Percentiles rank a stretch among this genome's conserved stretches.
These are phyloP conservation scores for Candida maris DNA, from an alignment of 805 yeast genomes.

Conservation along the genomic window DNA sequence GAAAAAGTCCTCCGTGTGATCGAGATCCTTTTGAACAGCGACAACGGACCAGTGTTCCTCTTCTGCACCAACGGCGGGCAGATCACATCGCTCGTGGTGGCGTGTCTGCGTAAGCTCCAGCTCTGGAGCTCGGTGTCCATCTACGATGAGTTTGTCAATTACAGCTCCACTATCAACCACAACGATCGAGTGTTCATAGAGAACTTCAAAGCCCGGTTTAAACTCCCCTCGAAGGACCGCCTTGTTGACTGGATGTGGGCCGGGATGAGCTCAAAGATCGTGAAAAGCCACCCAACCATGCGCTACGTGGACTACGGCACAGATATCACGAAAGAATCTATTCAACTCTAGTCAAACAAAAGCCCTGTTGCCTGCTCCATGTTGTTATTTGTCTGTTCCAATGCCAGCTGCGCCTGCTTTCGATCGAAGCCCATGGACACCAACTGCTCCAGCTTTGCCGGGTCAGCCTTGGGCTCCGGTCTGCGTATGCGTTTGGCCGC, in stretches of 20 bases:
- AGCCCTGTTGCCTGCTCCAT: slow-evolving; percentile 83
- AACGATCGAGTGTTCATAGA: slow-evolving; percentile 85
- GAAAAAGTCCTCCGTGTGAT: slow-evolving; percentile 57
- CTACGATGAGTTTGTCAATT: slow-evolving; percentile 77
- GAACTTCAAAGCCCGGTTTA: slow-evolving; percentile 63
- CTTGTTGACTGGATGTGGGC: slow-evolving; percentile 65
- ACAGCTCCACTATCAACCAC: slow-evolving; percentile 71
- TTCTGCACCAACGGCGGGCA: slow-evolving; percentile 92
- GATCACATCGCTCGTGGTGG: slow-evolving; percentile 77
- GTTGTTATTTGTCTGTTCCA: slow-evolving; percentile 67
- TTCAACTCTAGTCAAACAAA: slow-evolving; percentile 41
- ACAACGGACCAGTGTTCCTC: slow-evolving; percentile 67
- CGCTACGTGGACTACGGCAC: slow-evolving; percentile 24
- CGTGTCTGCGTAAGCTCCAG: slow-evolving; percentile 77
- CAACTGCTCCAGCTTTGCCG: slow-evolving; percentile 39
- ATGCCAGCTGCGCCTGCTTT: slow-evolving; percentile 59
- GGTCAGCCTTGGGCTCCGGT: slow-evolving; percentile 25
- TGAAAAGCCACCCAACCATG: slow-evolving; percentile 53
- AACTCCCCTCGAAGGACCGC: slow-evolving; percentile 38
- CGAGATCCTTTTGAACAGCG: slow-evolving; percentile 55
- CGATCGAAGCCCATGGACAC: slow-evolving; percentile 69
- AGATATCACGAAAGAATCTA: slow-evolving; percentile 18
- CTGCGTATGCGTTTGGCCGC: slow-evolving; percentile 22
- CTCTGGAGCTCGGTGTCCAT: slow-evolving; percentile 90
- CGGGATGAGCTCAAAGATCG: slow-evolving; percentile 56